These are phyloP conservation scores for Amniculicola lignicola DNA, from an alignment of 495 filamentous ascomycete genomes.

Conservation along the genomic window DNA sequence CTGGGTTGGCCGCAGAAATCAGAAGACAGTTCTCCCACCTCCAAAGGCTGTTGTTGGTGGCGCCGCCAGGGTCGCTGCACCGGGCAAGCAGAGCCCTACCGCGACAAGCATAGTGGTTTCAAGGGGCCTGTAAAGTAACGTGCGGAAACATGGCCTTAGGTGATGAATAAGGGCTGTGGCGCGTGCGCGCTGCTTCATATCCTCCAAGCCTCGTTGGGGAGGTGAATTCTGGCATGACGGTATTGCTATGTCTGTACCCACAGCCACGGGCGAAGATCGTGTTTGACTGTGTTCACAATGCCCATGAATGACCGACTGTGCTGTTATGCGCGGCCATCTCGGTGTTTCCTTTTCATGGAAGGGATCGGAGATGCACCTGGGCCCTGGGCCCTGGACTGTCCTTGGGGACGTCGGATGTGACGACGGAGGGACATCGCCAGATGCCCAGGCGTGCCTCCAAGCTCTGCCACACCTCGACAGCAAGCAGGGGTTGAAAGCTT, in stretches of 20 bases:
- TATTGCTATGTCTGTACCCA: no score
- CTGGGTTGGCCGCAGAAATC: not conserved
- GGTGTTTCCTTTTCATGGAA: no score
- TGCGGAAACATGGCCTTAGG: no score
- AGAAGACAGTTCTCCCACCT: slow-evolving; percentile 3
- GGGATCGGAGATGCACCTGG: no score
- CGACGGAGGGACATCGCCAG: no score
- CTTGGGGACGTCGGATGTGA: no score
- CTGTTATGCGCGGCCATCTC: slow-evolving; percentile 4
- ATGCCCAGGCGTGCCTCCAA: no score
- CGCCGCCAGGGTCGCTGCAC: not conserved
- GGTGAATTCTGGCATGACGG: not conserved
- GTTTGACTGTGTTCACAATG: no score
- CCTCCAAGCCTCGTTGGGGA: slow-evolving; percentile 14
- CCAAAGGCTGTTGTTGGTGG: slow-evolving; percentile 18
- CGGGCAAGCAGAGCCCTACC: slow-evolving; percentile 15
- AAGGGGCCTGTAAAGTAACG: slow-evolving; percentile 20
- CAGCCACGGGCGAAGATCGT: slow-evolving; percentile 17
- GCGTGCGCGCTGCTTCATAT: slow-evolving; percentile 17
- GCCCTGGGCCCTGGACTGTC: no score
- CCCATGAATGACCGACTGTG: not conserved
- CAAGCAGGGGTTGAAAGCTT: slow-evolving; percentile 1
- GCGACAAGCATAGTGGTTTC: slow-evolving; percentile 15
- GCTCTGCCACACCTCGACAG: no score
- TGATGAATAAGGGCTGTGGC: slow-evolving; percentile 4